phyloP scores from a whole-genome alignment of 768 basidiomycete species.

The Mycena galericulata region DNA sequence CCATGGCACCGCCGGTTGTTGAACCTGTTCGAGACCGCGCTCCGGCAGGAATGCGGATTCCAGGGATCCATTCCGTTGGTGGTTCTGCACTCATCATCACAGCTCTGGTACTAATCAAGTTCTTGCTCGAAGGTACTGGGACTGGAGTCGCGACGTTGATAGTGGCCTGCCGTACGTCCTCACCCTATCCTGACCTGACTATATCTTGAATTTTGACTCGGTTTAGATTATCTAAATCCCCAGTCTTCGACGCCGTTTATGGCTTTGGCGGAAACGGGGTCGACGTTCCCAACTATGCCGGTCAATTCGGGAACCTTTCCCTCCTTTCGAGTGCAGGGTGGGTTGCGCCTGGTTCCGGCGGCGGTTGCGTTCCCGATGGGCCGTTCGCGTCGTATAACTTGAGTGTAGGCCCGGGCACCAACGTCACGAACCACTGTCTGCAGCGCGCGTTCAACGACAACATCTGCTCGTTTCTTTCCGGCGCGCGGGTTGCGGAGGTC shows the following conservation, averaged over 20 bases:
- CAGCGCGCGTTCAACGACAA: slow-evolving; percentile 47
- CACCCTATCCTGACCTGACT: neutral
- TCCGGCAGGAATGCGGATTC: slow-evolving; percentile 52
- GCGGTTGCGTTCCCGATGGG: slow-evolving; percentile 46
- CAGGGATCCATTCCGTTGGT: slow-evolving; percentile 48
- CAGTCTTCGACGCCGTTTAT: slow-evolving; percentile 49
- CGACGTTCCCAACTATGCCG: slow-evolving; percentile 39
- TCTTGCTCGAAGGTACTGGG: slow-evolving; percentile 50
- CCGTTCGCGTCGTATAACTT: slow-evolving; percentile 51
- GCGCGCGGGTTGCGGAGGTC: slow-evolving; percentile 37
- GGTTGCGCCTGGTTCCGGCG: slow-evolving; percentile 27
- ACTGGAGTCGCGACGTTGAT: slow-evolving; percentile 53
- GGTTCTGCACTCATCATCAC: neutral
- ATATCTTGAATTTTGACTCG: neutral
- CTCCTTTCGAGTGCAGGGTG: slow-evolving; percentile 21
- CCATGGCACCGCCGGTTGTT: slow-evolving; percentile 53
- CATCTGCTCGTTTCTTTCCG: slow-evolving; percentile 34
- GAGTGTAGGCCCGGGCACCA: slow-evolving; percentile 49
- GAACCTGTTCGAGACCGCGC: slow-evolving; percentile 45
- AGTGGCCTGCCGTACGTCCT: slow-evolving; percentile 36
- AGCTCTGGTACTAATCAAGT: neutral
- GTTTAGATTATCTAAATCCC: slow-evolving; percentile 46
- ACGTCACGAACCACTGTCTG: slow-evolving; percentile 47
- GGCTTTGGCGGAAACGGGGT: slow-evolving; percentile 55
- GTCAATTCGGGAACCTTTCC: slow-evolving; percentile 27